Base-by-base conservation (phyloP, 208 protist genomes). In the Acanthamoeba lenticulata region DNA sequence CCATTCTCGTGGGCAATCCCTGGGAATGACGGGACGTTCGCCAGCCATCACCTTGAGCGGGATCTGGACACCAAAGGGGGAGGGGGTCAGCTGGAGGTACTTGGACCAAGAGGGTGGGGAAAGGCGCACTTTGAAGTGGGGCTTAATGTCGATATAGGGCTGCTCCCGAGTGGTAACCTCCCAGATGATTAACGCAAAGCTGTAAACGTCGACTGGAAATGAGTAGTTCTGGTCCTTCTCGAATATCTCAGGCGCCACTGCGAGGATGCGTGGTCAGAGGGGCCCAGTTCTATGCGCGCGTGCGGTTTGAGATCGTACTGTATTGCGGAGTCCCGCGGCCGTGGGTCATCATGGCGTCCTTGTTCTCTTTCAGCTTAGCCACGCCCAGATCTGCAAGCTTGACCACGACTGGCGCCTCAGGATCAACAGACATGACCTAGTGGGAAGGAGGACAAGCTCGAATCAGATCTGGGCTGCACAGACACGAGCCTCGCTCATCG, bases 191-290 rank as follows among this genome's bases (percentile, higher is more conserved):
- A 91, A 38, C 24, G 52, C 85, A 38, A 91, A 91, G 85, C 85
- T 91, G 85, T 91, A 91, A 34, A 91, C 85, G 36, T 91, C 85
- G 24, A 91, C 85, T 2, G 85, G 85, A 19, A 91, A 91, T 21
- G 85, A 91, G 55, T 91, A 91, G 55, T 91, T 72, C 4, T 49
- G n/a, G 52, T 72, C 57, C 55, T 36, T 72, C 32, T 91, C 85
- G 52, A 91, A 91, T n/a, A 91, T 69, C 85, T 91, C 85, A 0
- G 85, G 85, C 9, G 85, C 85, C 85, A 91, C 85, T 91, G 36
- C 44, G 62, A 15, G 9, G 11, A 13, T 7, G 27, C 9, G 11
- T 7, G 9, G 24, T 17, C 34, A 52, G 7, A 13, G 24, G 34
- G 29, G 19, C 21, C 40, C 19, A 55, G 9, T 15, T 62, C 24